Conservation (phyloP, 441 rosid species). For the Viola pubescens region DNA sequence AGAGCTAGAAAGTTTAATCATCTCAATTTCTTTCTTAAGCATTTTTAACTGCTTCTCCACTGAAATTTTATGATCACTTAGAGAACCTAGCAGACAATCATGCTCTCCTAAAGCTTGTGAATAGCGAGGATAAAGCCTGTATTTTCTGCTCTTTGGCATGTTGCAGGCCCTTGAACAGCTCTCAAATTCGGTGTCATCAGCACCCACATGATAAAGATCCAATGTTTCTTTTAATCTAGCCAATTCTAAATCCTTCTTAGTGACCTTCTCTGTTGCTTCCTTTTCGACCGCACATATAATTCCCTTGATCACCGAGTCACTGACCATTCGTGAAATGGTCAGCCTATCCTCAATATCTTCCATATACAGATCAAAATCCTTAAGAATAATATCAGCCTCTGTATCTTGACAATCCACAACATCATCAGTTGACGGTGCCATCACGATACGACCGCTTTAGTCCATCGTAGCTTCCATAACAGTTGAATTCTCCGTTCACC, state of each 20-base stretch:
- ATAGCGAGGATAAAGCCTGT: conserved; percentile 14
- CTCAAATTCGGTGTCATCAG: conserved; percentile 23
- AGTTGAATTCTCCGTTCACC: conserved; percentile 24
- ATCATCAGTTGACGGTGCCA: conserved; percentile 12
- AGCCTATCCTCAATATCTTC: conserved; percentile 54
- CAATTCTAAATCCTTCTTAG: conserved; percentile 59
- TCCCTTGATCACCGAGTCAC: conserved; percentile 67
- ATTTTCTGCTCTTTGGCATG: conserved; percentile 13
- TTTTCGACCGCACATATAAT: conserved; percentile 62
- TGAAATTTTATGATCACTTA: conserved; percentile 30
- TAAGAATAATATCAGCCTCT: conserved; percentile 36
- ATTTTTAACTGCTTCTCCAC: conserved; percentile 46
- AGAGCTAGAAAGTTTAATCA: conserved; percentile 31
- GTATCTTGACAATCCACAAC: conserved; percentile 40
- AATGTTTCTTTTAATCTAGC: conserved; percentile 37
- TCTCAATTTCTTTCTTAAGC: conserved; percentile 52
- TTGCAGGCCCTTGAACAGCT: conserved; percentile 4
- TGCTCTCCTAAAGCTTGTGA: conserved; percentile 16
- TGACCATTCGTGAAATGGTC: conserved; percentile 70
- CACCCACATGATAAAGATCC: conserved; percentile 26
- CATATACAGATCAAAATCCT: conserved; percentile 53
- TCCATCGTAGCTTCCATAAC: conserved; percentile 21
- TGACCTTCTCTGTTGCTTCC: conserved; percentile 62
- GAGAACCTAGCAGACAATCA: conserved; percentile 27
- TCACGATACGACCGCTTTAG: conserved; percentile 14